Evolutionary conservation across 108 stramenopile species (phyloP).

Genomic region (Skeletonema potamos): DNA sequence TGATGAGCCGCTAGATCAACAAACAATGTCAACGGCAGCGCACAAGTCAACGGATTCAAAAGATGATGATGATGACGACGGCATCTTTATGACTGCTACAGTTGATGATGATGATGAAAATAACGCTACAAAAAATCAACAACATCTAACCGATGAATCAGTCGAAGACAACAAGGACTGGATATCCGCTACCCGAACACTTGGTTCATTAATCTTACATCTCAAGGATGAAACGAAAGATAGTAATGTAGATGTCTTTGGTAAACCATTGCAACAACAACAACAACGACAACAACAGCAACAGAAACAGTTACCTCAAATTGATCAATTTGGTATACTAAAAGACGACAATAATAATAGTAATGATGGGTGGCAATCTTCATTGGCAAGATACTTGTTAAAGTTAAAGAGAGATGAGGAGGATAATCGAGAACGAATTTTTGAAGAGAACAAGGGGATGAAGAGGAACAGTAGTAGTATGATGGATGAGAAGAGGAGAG

Average conservation of each 20-base stretch:
- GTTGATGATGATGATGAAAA: too few relatives aligned
- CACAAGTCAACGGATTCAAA: background rate
- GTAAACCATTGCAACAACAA: background rate
- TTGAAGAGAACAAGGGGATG: background rate
- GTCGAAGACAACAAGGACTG: constrained; percentile 21
- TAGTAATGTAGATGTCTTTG: constrained; percentile 18
- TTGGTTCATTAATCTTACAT: constrained; percentile 31
- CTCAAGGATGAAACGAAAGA: constrained; percentile 22
- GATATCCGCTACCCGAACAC: constrained; percentile 34
- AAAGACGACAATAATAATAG: background rate
- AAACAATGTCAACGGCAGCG: background rate
- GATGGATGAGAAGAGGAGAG: background rate
- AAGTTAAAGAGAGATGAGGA: constrained; percentile 43
- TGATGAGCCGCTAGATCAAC: background rate
- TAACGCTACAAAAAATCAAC: background rate
- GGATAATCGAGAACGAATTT: constrained; percentile 16
- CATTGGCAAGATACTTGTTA: constrained; percentile 25
- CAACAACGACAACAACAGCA: background rate
- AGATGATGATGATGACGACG: background rate
- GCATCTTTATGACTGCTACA: too few relatives aligned
- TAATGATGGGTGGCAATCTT: background rate
- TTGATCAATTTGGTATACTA: background rate
- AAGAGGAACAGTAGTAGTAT: background rate
- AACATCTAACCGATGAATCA: background rate
- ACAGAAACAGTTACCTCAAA: background rate